Percentiles rank a stretch among this genome's conserved stretches.
These are phyloP conservation scores for Pachysandra terminalis DNA, from an alignment of 164 flowering plant genomes.

Conservation along the genomic window DNA sequence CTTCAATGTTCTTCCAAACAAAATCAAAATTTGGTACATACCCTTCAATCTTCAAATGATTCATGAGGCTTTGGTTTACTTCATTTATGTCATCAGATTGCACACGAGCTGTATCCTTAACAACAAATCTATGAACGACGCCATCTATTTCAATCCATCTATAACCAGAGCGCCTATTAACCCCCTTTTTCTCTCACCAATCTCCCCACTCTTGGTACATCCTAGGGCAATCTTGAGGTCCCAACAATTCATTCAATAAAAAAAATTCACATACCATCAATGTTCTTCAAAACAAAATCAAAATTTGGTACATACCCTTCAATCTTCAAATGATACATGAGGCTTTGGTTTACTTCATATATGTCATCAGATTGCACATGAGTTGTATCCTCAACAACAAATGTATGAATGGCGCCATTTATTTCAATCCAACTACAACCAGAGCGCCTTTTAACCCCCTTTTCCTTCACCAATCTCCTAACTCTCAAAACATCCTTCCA, in stretches of 20 bases:
- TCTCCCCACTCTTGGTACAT: conserved; percentile 17
- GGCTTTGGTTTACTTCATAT: neutral
- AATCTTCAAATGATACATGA: conserved; percentile 8
- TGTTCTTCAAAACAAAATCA: neutral
- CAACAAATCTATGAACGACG: conserved; percentile 15
- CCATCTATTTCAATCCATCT: conserved; percentile 16
- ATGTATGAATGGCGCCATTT: conserved; percentile 11
- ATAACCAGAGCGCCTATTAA: conserved; percentile 12
- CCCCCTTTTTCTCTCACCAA: conserved; percentile 6
- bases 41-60: conserved; percentile 14
- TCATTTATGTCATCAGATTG: conserved; percentile 13
- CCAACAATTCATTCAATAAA: neutral
- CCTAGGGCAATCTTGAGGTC: conserved; percentile 1
- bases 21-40: conserved; percentile 13
- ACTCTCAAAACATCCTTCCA: conserved; percentile 20
- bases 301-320: conserved; percentile 19
- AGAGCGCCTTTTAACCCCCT: conserved; percentile 7
- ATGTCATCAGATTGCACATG: conserved; percentile 14
- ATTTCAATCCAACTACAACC: conserved; percentile 20
- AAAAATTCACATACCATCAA: conserved; percentile 3
- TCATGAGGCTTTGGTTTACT: neutral
- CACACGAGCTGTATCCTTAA: conserved; percentile 13
- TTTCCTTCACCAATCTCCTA: conserved; percentile 15
- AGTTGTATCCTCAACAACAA: conserved; percentile 14
- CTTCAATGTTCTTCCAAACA: neutral